phyloP scores from a whole-genome alignment of 2,329 filamentous ascomycete genomes.

The Alternaria burnsii region DNA sequence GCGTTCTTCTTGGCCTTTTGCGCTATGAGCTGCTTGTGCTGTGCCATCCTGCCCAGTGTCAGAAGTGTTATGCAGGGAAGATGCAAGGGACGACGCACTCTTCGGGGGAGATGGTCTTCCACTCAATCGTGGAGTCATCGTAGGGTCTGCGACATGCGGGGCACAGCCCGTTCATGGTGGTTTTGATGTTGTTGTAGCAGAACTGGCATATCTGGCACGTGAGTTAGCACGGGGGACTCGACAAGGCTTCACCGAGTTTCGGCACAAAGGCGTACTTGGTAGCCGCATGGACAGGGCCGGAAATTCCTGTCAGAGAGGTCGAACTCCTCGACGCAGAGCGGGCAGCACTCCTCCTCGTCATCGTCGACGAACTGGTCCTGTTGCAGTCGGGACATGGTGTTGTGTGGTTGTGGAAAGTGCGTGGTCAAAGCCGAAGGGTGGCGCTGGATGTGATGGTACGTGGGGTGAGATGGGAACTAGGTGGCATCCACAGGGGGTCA shows the following conservation, averaged over 20 bases:
- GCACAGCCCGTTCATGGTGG: slow-evolving; percentile 95
- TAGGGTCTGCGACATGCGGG: slow-evolving; percentile 97
- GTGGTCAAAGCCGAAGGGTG: slow-evolving; percentile 31
- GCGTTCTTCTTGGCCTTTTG: slow-evolving; percentile 94
- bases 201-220: slow-evolving; percentile 85
- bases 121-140: slow-evolving; percentile 96
- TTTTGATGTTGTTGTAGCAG: slow-evolving; percentile 99
- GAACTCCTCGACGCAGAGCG: slow-evolving; percentile 98
- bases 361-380: slow-evolving; percentile 65
- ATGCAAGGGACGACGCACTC: slow-evolving; percentile 73
- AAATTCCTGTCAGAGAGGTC: slow-evolving; percentile 98
- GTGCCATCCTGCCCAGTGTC: slow-evolving; percentile 66
- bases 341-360: slow-evolving; percentile 70
- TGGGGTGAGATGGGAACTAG: slow-evolving; percentile 15
- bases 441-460: slow-evolving; percentile 29
- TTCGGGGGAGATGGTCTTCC: slow-evolving; percentile 92
- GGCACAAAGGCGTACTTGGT: slow-evolving; percentile 74
- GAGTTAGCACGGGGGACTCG: slow-evolving; percentile 34
- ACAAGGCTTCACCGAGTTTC: slow-evolving; percentile 25
- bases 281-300: slow-evolving; percentile 94
- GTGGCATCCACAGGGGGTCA: slow-evolving; percentile 9
- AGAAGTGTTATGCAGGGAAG: slow-evolving; percentile 27
- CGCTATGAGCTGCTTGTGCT: slow-evolving; percentile 76
- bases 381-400: slow-evolving; percentile 57
- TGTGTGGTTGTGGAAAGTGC: slow-evolving; percentile 8